Evolutionary conservation across 2,329 filamentous ascomycete species (phyloP), one percentile per base, ranked within the genome.

Genomic region (Eurotiales sp.): DNA sequence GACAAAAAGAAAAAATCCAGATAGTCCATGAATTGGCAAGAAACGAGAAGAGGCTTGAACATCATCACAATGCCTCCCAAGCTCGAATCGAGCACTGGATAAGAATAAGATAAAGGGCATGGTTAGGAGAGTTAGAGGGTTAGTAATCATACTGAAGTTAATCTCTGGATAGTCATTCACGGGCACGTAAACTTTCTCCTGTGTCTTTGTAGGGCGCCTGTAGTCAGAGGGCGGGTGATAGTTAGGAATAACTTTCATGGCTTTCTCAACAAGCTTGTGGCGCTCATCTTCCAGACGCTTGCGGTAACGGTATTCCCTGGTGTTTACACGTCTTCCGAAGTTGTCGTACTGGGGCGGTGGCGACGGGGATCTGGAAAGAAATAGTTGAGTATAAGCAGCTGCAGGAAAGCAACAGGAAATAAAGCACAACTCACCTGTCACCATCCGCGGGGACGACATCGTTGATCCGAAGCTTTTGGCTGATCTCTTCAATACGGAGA

Each of bases 81-180:
- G 66, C 68, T 64, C 68, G 65, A 71, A 68, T 69, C 66, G 69
- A 75, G 72, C 70, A 75, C 64, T 54, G 64, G 30, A 68, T 60
- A 59, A 69, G 17, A 46, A 51, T 34, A n/a, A 55, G 50, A 52
- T 36, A 53, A 61, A 56, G 64, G 58, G 59, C 63, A 66, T 71
- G 68, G 74, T 87, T 86, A 87, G 47, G 82, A 80, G 43, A 46
- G 84, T 88, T 86, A 85, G 84, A 90, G 90, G 90, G 90, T 96
- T 96, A 96, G 91, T 86, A 91, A 93, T 92, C 92, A 92, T 96
- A 99, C 93, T 99, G 90, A 99, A 99, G 87, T 99, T 99, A 86
- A 99, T 97, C 76, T 99, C 93, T 81, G 93, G 93, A 74, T 99
- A 99, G 76, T 99, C 93, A 84, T 99, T 99, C 79, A 99, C 93